phyloP scores from a whole-genome alignment of 2,329 filamentous ascomycete genomes.

The Exophiala sp. region DNA sequence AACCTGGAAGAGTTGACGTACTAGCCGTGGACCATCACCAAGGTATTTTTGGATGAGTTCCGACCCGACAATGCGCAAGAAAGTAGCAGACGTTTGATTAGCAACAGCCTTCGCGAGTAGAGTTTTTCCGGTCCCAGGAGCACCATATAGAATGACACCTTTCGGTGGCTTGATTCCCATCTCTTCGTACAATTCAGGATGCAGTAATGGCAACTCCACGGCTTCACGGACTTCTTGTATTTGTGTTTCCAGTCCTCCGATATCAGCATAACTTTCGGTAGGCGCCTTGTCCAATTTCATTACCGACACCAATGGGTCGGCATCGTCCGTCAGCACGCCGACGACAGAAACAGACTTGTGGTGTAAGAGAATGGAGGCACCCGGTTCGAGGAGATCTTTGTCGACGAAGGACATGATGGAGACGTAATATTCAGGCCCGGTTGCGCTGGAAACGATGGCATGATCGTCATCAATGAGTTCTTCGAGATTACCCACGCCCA shows the following conservation, averaged over 20 bases:
- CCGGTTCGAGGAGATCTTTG: conserved; percentile 94
- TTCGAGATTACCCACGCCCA: conserved; percentile 96
- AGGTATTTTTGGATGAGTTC: conserved; percentile 99
- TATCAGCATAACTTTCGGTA: conserved; percentile 96
- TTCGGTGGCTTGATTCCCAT: conserved; percentile 99
- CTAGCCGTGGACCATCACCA: conserved; percentile 87
- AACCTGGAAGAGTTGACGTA: conserved; percentile 84
- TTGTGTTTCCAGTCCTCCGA: conserved; percentile 88
- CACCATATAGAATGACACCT: conserved; percentile 97
- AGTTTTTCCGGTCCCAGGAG: conserved; percentile 94
- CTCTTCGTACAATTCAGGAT: conserved; percentile 97
- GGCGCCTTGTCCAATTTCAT: conserved; percentile 99
- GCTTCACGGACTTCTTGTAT: conserved; percentile 98
- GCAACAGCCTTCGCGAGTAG: conserved; percentile 93
- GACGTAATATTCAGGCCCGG: conserved; percentile 96
- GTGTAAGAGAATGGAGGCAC: conserved; percentile 88
- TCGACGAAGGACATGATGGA: conserved; percentile 99
- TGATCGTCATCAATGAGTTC: conserved; percentile 99
- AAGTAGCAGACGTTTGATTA: conserved; percentile 97
- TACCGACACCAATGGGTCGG: conserved; percentile 89
- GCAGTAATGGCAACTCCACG: conserved; percentile 86
- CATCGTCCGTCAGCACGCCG: conserved; percentile 91
- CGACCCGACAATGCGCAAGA: conserved; percentile 92
- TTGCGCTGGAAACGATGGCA: conserved; percentile 95
- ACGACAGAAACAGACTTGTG: conserved; percentile 98